Evolutionary conservation across 2,329 filamentous ascomycete genomes (phyloP).

Genomic region (Neophaeococcomyces aloes): DNA sequence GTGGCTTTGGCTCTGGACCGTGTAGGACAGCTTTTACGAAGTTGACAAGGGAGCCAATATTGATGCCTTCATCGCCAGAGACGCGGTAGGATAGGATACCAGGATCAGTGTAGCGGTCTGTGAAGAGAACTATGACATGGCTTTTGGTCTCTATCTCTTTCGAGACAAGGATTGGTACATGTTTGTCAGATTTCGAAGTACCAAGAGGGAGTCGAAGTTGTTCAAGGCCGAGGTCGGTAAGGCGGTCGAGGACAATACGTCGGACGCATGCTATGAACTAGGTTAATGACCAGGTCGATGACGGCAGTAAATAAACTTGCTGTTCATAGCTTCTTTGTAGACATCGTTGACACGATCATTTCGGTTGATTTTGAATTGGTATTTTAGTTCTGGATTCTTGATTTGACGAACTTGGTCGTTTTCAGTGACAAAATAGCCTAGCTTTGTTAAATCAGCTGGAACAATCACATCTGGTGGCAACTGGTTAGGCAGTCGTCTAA

Average conservation of each 20-base stretch:
- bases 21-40: constrained; percentile 44
- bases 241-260: constrained; percentile 50
- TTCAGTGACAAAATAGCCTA: constrained; percentile 73
- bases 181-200: constrained; percentile 36
- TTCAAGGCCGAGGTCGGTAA: constrained; percentile 50
- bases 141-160: constrained; percentile 44
- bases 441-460: constrained; percentile 51
- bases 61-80: constrained; percentile 53
- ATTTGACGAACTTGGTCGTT: constrained; percentile 65
- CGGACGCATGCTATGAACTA: constrained; percentile 48
- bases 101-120: constrained; percentile 60
- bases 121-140: constrained; percentile 63
- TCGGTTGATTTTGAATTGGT: constrained; percentile 62
- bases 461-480: constrained; percentile 63
- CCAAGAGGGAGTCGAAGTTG: constrained; percentile 53
- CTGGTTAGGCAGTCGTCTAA: constrained; percentile 56
- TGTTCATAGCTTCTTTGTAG: constrained; percentile 63
- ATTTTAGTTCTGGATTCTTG: constrained; percentile 56
- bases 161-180: constrained; percentile 60
- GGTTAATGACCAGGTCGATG: not conserved
- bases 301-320: constrained; percentile 35
- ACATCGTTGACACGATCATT: constrained; percentile 68
- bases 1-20: constrained; percentile 28
- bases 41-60: constrained; percentile 58
- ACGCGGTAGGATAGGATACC: constrained; percentile 64